These are phyloP conservation scores for Aspergillus brunneoviolaceus DNA, from an alignment of 2,329 filamentous ascomycete species.

Conservation along the genomic window DNA sequence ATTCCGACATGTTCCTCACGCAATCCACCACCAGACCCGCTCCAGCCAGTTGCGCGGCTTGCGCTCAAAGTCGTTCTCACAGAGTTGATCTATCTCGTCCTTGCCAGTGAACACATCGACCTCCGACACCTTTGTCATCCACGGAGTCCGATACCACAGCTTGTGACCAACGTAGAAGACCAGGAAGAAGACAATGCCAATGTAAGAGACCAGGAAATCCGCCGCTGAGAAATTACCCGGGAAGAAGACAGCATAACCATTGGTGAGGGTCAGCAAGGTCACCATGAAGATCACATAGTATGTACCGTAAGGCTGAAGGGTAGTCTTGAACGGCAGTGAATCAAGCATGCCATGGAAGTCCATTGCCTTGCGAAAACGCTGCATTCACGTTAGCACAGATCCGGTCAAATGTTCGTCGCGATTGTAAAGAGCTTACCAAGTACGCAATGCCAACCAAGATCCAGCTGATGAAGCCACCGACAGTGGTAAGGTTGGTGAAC, in stretches of 20 bases:
- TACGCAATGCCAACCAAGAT: slow-evolving; percentile 47
- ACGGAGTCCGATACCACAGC: slow-evolving; percentile 32
- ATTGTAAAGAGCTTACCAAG: slow-evolving; percentile 39
- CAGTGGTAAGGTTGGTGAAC: slow-evolving; percentile 43
- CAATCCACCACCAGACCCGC: slow-evolving; percentile 50
- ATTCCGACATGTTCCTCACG: slow-evolving; percentile 7
- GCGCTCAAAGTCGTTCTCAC: slow-evolving; percentile 41
- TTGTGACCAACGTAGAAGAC: slow-evolving; percentile 42
- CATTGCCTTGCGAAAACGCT: slow-evolving; percentile 56
- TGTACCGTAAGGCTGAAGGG: slow-evolving; percentile 53
- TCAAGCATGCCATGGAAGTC: slow-evolving; percentile 47
- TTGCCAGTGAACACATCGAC: slow-evolving; percentile 49
- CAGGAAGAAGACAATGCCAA: slow-evolving; percentile 54
- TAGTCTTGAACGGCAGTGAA: slow-evolving; percentile 52
- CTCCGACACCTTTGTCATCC: slow-evolving; percentile 35
- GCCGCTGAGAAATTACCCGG: slow-evolving; percentile 47
- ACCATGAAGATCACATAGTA: slow-evolving; percentile 52
- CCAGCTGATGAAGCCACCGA: slow-evolving; percentile 41
- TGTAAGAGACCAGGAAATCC: slow-evolving; percentile 56
- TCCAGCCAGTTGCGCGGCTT: slow-evolving; percentile 44
- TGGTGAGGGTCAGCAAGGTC: slow-evolving; percentile 53
- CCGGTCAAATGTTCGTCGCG: slow-evolving; percentile 14
- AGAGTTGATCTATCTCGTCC: slow-evolving; percentile 46
- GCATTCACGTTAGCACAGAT: slow-evolving; percentile 45
- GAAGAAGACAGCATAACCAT: slow-evolving; percentile 57